Evolutionary conservation across 1,139 yeast genomes (phyloP).

Genomic region (Maudiozyma humilis): DNA sequence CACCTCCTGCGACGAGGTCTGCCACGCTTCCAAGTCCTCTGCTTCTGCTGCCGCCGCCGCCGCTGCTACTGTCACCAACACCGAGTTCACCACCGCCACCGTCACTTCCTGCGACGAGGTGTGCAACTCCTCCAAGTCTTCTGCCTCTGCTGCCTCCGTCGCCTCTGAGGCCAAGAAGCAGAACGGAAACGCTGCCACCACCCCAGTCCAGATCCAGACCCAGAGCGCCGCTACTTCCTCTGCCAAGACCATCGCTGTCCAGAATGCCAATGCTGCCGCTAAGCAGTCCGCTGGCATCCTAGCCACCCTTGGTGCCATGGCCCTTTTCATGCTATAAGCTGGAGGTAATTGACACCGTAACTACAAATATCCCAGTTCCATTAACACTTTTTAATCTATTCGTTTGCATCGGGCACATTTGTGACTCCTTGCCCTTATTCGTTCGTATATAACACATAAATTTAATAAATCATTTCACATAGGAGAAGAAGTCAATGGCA

Average conservation of each 20-base stretch:
- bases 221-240: constrained; percentile 1
- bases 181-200: constrained; percentile 2
- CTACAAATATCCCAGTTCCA: not conserved
- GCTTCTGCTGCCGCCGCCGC: not conserved
- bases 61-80: not conserved
- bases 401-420: not conserved
- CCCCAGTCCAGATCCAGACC: not conserved
- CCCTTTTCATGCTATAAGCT: constrained; percentile 2
- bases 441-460: not conserved
- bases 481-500: too few species aligned
- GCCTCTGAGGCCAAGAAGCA: not conserved
- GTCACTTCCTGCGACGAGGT: constrained; percentile 2
- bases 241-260: constrained; percentile 4
- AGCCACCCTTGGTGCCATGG: constrained; percentile 8
- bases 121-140: constrained; percentile 8
- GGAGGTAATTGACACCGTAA: too few species aligned
- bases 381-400: not conserved
- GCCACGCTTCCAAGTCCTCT: not conserved
- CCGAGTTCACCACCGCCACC: not conserved
- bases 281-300: constrained; percentile 7
- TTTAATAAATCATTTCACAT: not conserved
- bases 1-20: not conserved
- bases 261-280: constrained; percentile 8
- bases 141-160: constrained; percentile 1
- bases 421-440: not conserved